Evolutionary conservation across 73 alveolate species (phyloP).

Genomic region (Urostyla sp.): DNA sequence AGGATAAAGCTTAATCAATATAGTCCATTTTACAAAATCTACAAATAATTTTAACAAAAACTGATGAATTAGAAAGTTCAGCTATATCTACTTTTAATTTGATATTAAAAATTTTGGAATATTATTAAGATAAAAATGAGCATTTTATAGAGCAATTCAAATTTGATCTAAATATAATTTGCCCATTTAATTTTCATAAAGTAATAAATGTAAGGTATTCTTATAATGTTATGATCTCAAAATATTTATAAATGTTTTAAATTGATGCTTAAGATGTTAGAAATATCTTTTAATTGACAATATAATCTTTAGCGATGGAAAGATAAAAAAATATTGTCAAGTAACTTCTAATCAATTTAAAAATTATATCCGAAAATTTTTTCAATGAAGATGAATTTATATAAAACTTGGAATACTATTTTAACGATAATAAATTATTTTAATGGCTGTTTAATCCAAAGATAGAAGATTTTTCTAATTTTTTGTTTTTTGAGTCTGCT

Average conservation of each 20-base stretch:
- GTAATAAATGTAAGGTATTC: slow-evolving; percentile 34
- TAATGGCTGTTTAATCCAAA: slow-evolving; percentile 2
- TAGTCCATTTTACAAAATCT: background rate
- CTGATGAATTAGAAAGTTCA: slow-evolving; percentile 70
- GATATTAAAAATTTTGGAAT: background rate
- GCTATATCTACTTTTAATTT: slow-evolving; percentile 56
- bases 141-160: background rate
- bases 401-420: background rate
- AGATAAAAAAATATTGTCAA: background rate
- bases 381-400: background rate
- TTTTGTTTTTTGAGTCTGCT: slow-evolving; percentile 34
- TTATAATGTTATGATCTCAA: slow-evolving; percentile 1
- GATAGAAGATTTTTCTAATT: slow-evolving; percentile 32
- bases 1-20: background rate
- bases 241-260: background rate
- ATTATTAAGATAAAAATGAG: too few species aligned
- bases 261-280: slow-evolving; percentile 1
- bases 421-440: background rate
- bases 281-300: background rate
- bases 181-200: slow-evolving; percentile 59
- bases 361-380: slow-evolving; percentile 2
- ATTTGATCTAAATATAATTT: background rate
- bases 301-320: slow-evolving; percentile 47
- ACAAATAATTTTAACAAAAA: slow-evolving; percentile 1
- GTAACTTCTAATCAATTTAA: background rate